Conservation (phyloP, 176 grass and related monocot species). For the Rhipidocladum racemiflorum region DNA sequence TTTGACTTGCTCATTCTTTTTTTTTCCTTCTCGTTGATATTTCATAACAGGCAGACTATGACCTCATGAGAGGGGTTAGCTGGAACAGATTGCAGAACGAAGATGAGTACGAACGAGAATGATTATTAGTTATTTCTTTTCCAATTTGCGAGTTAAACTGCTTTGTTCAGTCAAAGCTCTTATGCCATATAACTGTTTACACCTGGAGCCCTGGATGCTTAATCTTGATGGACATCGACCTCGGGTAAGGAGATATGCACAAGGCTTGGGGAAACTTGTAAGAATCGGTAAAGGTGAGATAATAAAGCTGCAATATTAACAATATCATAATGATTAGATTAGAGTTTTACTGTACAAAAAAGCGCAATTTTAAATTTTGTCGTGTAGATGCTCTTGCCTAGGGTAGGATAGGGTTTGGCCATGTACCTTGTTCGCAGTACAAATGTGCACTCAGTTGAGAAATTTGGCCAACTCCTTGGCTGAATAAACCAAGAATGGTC, state of each 20-base stretch:
- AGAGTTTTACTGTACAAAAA: neutral
- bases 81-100: conserved; percentile 63
- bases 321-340: neutral
- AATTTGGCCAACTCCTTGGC: neutral
- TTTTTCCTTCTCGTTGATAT: conserved; percentile 20
- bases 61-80: conserved; percentile 50
- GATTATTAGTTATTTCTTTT: conserved; percentile 23
- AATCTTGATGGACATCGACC: conserved; percentile 86
- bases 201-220: conserved; percentile 64
- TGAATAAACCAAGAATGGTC: neutral
- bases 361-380: neutral
- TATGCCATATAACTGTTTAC: conserved; percentile 27
- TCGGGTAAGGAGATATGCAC: conserved; percentile 84
- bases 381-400: neutral
- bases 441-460: neutral
- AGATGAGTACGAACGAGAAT: conserved; percentile 54
- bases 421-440: neutral
- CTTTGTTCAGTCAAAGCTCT: conserved; percentile 17
- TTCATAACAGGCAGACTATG: conserved; percentile 67
- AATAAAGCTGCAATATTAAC: conserved; percentile 10
- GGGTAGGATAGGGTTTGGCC: neutral
- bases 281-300: conserved; percentile 90
- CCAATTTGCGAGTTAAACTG: conserved; percentile 9
- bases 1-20: conserved; percentile 12
- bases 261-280: conserved; percentile 74